A percentile compares a stretch with the other conserved stretches of the same genome.
Evolutionary conservation across 2,329 filamentous ascomycete genomes (phyloP).

Genomic region (Neonectria sp.): DNA sequence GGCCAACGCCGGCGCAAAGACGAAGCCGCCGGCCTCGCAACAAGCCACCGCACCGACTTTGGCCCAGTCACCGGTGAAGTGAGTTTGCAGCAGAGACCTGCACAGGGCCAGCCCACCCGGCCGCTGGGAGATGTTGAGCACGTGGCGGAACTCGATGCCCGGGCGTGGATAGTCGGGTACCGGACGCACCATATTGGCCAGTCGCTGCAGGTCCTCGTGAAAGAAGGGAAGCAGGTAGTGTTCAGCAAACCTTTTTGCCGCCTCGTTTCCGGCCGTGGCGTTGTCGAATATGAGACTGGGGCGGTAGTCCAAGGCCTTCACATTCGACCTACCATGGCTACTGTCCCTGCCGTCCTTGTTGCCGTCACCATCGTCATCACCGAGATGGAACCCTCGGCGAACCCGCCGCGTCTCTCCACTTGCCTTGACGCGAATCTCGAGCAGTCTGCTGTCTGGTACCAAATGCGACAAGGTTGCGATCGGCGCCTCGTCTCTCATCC

Average conservation of each 20-base stretch:
- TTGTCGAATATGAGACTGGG: constrained; percentile 69
- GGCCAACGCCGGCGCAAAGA: constrained; percentile 69
- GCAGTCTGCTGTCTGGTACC: constrained; percentile 64
- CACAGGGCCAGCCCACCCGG: constrained; percentile 66
- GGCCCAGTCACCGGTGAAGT: constrained; percentile 64
- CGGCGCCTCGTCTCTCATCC: constrained; percentile 74
- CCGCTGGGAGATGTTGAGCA: constrained; percentile 69
- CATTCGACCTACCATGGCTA: constrained; percentile 32
- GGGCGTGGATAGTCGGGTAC: constrained; percentile 65
- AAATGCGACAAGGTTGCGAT: constrained; percentile 68
- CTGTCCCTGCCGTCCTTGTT: constrained; percentile 22
- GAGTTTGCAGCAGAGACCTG: constrained; percentile 62
- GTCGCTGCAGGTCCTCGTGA: constrained; percentile 59
- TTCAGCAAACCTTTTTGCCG: constrained; percentile 58
- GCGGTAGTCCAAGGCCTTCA: constrained; percentile 47
- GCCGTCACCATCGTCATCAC: neutral
- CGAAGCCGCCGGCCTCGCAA: constrained; percentile 71
- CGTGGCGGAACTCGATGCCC: constrained; percentile 70
- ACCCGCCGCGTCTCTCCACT: constrained; percentile 52
- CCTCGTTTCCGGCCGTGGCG: constrained; percentile 57
- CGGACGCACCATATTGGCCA: constrained; percentile 65
- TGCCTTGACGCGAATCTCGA: constrained; percentile 68
- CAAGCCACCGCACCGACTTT: constrained; percentile 61
- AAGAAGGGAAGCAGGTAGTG: constrained; percentile 61
- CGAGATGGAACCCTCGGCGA: constrained; percentile 51